Evolutionary conservation across 139 green algal genomes (phyloP), one percentile per base, ranked within the genome.

Genomic region (Closterium sp.): DNA sequence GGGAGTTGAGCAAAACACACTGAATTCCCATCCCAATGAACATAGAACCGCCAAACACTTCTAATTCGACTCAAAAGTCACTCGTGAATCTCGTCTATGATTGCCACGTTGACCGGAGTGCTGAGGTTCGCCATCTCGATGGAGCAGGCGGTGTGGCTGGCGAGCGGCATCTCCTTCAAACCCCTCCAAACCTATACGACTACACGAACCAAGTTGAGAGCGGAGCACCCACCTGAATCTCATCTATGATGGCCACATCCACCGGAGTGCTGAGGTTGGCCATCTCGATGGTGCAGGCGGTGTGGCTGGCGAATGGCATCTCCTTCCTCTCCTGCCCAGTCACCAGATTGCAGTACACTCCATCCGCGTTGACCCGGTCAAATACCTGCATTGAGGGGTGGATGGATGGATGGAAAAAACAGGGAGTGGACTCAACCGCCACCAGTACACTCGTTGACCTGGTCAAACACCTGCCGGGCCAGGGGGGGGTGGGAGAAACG

Each of bases 11-110:
- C n/a, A n/a, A n/a, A n/a, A n/a, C n/a, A n/a, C n/a, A n/a, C n/a
- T n/a, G n/a, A n/a, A n/a, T n/a, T n/a, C n/a, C n/a, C n/a, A n/a
- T n/a, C n/a, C n/a, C n/a, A n/a, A n/a, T n/a, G n/a, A n/a, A n/a
- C n/a, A n/a, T n/a, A n/a, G n/a, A n/a, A n/a, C n/a, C n/a, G n/a
- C n/a, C n/a, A n/a, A n/a, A n/a, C n/a, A n/a, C n/a, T n/a, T n/a
- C n/a, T n/a, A n/a, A n/a, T n/a, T n/a, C n/a, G n/a, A n/a, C n/a
- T n/a, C n/a, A n/a, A n/a, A n/a, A n/a, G n/a, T n/a, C n/a, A n/a
- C n/a, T n/a, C n/a, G n/a, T 99, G 97, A 34, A 99, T 97, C 92
- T 99, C 98, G 88, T 99, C 98, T 34, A 99, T 96, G 30, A 99
- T 96, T 0, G 97, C 97, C 88, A 99, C 97, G 25, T 99, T 97